These are phyloP conservation scores for Metschnikowia proteae DNA, from an alignment of 805 yeast genomes.

Conservation along the genomic window DNA sequence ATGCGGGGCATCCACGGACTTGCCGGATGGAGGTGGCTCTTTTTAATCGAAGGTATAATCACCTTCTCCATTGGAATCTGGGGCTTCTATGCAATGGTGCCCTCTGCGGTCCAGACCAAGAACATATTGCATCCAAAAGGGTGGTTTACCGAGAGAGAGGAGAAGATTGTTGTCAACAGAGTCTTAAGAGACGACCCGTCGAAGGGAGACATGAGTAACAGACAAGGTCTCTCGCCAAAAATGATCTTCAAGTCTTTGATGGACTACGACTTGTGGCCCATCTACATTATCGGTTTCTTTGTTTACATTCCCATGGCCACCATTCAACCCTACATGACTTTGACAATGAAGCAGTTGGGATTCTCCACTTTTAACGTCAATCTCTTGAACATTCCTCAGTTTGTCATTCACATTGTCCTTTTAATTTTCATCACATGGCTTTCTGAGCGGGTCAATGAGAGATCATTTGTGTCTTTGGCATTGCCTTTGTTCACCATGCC, in stretches of 20 bases:
- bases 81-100: constrained; percentile 47
- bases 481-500: constrained; percentile 25
- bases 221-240: constrained; percentile 46
- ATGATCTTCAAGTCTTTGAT: constrained; percentile 37
- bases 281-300: constrained; percentile 46
- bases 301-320: constrained; percentile 19
- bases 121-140: constrained; percentile 50
- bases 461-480: constrained; percentile 22
- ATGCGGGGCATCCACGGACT: constrained; percentile 43
- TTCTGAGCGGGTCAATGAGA: constrained; percentile 21
- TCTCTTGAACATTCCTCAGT: constrained; percentile 50
- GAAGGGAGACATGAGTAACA: constrained; percentile 60
- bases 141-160: constrained; percentile 48
- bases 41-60: constrained; percentile 58
- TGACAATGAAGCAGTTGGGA: constrained; percentile 47
- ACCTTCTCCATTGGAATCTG: constrained; percentile 52
- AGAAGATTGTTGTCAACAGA: constrained; percentile 54
- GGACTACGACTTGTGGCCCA: constrained; percentile 56
- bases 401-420: constrained; percentile 25
- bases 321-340: constrained; percentile 40
- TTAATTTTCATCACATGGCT: constrained; percentile 21
- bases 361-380: constrained; percentile 52
- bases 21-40: constrained; percentile 64
- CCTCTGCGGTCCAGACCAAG: constrained; percentile 52
- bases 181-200: constrained; percentile 60